Evolutionary conservation across 139 green algal species (phyloP), one percentile per base, ranked within the genome.

Genomic region (Ettlia oleoabundans): DNA sequence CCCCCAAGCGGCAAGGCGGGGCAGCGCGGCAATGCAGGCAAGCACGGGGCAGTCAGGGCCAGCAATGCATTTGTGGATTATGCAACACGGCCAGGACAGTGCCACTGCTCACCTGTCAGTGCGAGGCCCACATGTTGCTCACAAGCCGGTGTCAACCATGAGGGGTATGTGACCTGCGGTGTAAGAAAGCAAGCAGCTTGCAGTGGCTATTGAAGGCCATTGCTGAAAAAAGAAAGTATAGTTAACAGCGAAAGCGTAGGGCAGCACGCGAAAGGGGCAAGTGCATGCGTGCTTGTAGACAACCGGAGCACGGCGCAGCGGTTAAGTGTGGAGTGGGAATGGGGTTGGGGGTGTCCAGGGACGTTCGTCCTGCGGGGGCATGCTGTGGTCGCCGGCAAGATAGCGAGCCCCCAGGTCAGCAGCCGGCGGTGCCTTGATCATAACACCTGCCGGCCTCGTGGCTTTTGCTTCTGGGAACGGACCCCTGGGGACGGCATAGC

Each of bases 391-490:
- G 51, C 80, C 70, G 43, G 80, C 80, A 84, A 83, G 90, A 94
- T 93, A 94, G 90, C 90, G 88, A 82, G 86, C 66, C 75, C 84
- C 82, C 76, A 55, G 83, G 80, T 88, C 80, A 88, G 85, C 76
- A 80, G 82, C 84, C 52, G 61, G 38, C 80, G 68, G 38, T 76
- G 86, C 80, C 83, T 94, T 93, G 87, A 91, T 92, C 89, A 91
- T 92, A 89, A 92, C 84, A 80, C 81, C 70, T 82, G 52, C 82
- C 81, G 64, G 64, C 88, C 86, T 90, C 86, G 78, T 88, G 65
- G 66, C 41, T 94, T 37, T 94, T 51, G 90, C 90, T 92, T 94
- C 89, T 91, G 89, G 90, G 90, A 93, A 94, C 89, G 89, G 90
- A 85, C 77, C 83, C 74, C 66, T 37, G 80, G 82, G 85, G 83